These are phyloP conservation scores for Umbelopsis isabellina DNA, from an alignment of 192 early-diverging fungal genomes.

Conservation along the genomic window DNA sequence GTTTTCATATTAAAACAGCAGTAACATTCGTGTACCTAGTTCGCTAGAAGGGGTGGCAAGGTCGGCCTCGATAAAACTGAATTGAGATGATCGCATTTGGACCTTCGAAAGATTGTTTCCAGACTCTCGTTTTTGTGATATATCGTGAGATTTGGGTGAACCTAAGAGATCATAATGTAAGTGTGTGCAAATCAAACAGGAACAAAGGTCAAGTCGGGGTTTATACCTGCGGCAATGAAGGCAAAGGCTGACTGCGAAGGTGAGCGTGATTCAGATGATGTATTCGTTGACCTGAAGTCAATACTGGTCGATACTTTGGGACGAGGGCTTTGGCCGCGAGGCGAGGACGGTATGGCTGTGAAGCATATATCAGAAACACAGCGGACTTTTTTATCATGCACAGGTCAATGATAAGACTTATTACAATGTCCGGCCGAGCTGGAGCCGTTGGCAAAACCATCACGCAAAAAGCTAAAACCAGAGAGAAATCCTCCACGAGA, in stretches of 20 bases:
- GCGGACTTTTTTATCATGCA: constrained; percentile 8
- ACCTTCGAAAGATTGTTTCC: background rate
- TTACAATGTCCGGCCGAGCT: constrained; percentile 12
- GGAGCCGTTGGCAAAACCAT: background rate
- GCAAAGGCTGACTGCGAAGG: constrained; percentile 3
- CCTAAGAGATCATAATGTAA: no score
- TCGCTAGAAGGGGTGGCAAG: constrained; percentile 8
- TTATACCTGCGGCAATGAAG: background rate
- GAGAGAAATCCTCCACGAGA: constrained; percentile 11
- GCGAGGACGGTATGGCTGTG: background rate
- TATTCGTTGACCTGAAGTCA: background rate
- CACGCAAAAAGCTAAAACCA: constrained; percentile 8
- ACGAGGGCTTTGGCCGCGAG: constrained; percentile 1
- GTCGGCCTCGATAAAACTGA: constrained; percentile 9
- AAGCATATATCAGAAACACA: background rate
- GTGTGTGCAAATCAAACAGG: no score
- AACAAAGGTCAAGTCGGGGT: no score
- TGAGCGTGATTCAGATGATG: background rate
- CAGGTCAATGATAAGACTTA: background rate
- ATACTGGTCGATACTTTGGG: background rate
- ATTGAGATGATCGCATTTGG: background rate
- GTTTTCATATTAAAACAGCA: no score
- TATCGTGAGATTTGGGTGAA: background rate
- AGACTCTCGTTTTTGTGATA: background rate
- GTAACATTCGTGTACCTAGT: background rate